Percentiles rank a stretch among this genome's conserved stretches.
These are phyloP conservation scores for Exsudoporus frostii DNA, from an alignment of 768 basidiomycete genomes.

Conservation along the genomic window DNA sequence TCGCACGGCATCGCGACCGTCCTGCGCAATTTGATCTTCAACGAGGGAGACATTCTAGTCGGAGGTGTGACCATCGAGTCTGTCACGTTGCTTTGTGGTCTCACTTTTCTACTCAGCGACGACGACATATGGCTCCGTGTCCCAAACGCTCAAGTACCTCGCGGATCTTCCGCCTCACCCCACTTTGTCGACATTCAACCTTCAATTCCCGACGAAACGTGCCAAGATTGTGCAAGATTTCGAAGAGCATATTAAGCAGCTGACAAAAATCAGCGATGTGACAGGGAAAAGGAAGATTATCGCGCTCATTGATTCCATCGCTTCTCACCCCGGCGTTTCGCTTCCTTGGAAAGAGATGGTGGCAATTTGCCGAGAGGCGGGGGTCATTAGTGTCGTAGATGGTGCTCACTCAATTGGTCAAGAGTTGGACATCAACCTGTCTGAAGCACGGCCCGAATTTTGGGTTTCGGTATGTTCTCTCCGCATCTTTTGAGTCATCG, in stretches of 20 bases:
- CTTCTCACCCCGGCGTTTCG: conserved; percentile 55
- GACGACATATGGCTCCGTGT: conserved; percentile 57
- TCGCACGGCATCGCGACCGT: conserved; percentile 54
- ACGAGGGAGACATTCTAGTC: conserved; percentile 61
- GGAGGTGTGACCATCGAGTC: conserved; percentile 27
- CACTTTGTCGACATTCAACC: conserved; percentile 42
- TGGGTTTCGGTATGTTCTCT: conserved; percentile 63
- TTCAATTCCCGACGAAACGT: conserved; percentile 57
- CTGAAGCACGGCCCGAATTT: conserved; percentile 61
- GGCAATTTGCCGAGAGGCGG: conserved; percentile 57
- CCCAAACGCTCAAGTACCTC: conserved; percentile 49
- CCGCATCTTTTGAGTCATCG: background rate
- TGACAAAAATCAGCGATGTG: conserved; percentile 22
- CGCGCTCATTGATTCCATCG: conserved; percentile 67
- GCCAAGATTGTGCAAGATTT: conserved; percentile 53
- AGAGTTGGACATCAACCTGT: conserved; percentile 58
- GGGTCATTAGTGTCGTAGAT: conserved; percentile 68
- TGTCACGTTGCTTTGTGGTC: background rate
- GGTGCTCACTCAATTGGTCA: conserved; percentile 80
- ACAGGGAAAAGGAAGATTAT: conserved; percentile 47
- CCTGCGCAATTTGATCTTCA: conserved; percentile 53
- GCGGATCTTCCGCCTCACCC: conserved; percentile 56
- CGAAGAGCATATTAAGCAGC: conserved; percentile 33
- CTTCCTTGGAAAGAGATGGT: conserved; percentile 75
- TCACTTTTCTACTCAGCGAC: conserved; percentile 36